phyloP scores from a whole-genome alignment of 148 eudicot species.

The Arbutus unedo region DNA sequence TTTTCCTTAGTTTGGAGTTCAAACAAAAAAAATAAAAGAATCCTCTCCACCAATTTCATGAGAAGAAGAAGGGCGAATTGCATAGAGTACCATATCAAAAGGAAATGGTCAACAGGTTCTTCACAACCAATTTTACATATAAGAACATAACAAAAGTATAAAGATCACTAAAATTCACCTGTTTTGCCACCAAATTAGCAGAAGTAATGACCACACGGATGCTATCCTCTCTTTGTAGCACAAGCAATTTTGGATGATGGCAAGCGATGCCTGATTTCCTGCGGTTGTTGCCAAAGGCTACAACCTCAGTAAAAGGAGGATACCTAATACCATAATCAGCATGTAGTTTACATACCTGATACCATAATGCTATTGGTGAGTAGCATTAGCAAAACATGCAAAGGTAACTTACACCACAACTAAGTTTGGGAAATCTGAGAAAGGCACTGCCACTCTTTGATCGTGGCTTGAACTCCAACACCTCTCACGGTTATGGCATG shows the following conservation, averaged over 20 bases:
- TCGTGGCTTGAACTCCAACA: constrained; percentile 76
- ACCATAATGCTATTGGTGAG: constrained; percentile 16
- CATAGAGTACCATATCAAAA: neutral
- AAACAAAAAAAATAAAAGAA: neutral
- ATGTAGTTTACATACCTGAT: constrained; percentile 37
- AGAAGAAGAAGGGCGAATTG: neutral
- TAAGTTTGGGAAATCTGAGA: constrained; percentile 68
- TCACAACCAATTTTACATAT: neutral
- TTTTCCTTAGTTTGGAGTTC: neutral
- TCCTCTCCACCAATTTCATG: neutral
- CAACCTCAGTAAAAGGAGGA: constrained; percentile 85
- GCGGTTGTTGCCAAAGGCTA: constrained; percentile 80
- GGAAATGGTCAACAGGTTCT: neutral
- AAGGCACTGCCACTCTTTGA: constrained; percentile 62
- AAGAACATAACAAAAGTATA: neutral
- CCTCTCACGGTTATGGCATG: constrained; percentile 73
- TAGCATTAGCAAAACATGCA: constrained; percentile 2
- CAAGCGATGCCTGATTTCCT: constrained; percentile 80
- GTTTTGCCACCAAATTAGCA: constrained; percentile 80
- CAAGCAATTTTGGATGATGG: constrained; percentile 88
- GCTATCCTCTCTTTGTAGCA: constrained; percentile 74
- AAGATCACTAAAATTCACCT: constrained; percentile 40
- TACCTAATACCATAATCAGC: constrained; percentile 41
- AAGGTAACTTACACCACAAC: constrained; percentile 67
- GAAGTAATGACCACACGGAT: constrained; percentile 76